Conservation (phyloP, 1,139 yeast species). For the Hansenula sp. region DNA sequence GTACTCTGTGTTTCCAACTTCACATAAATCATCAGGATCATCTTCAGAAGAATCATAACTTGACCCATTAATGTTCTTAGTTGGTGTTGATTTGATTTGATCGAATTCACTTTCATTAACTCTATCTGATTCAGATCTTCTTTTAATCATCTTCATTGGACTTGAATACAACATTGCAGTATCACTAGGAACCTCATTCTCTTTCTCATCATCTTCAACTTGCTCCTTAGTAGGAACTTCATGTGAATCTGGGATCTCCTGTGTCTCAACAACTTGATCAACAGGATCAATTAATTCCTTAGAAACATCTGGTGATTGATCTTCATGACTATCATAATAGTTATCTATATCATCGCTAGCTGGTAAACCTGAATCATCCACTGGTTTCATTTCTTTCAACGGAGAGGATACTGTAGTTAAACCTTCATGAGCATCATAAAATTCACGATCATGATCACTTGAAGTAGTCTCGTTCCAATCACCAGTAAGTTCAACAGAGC, state of each 20-base stretch:
- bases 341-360: neutral
- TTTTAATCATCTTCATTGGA: constrained; percentile 3
- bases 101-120: neutral
- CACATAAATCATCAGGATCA: neutral
- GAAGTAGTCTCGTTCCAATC: neutral
- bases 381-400: neutral
- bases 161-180: constrained; percentile 5
- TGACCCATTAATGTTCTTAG: too few species aligned
- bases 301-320: neutral
- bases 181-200: neutral
- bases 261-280: constrained; percentile 1
- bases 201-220: neutral
- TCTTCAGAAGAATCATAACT: too few species aligned
- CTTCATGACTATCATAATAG: neutral
- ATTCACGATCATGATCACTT: neutral
- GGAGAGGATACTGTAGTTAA: neutral
- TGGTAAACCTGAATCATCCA: neutral
- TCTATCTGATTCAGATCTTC: neutral
- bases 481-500: neutral
- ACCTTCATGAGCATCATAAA: neutral
- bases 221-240: neutral
- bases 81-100: too few species aligned
- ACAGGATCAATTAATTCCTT: neutral
- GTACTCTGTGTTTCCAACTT: neutral
- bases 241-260: constrained; percentile 4